phyloP scores from a whole-genome alignment of 192 early-diverging fungal genomes.

The Linnemannia zychae region DNA sequence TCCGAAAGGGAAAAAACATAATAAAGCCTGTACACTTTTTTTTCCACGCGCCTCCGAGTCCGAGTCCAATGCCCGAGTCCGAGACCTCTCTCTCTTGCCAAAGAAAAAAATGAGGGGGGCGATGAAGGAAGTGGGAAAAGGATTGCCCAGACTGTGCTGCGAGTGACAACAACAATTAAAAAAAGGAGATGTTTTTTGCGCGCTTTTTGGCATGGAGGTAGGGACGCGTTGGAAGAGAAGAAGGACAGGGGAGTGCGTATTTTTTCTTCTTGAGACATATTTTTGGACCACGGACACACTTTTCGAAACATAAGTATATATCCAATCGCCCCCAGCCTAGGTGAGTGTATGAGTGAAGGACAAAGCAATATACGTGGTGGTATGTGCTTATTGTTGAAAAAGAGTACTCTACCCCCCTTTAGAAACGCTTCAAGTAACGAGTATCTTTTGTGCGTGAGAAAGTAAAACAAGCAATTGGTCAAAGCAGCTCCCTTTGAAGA shows the following conservation, averaged over 20 bases:
- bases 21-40: background rate
- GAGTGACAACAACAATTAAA: background rate
- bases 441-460: background rate
- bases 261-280: background rate
- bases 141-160: background rate
- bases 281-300: conserved; percentile 6
- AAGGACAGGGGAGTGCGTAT: background rate
- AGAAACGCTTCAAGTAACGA: background rate
- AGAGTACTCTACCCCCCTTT: background rate
- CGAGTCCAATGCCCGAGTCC: background rate
- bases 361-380: background rate
- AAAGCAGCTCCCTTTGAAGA: too few species aligned
- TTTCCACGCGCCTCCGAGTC: background rate
- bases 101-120: too few species aligned
- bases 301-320: background rate
- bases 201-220: background rate
- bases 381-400: background rate
- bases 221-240: background rate
- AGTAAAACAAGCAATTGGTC: background rate
- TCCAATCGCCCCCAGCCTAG: background rate
- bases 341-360: background rate
- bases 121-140: too few species aligned
- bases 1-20: conserved; percentile 2
- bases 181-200: background rate
- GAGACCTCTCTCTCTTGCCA: background rate